Evolutionary conservation across 768 basidiomycete genomes (phyloP).

Genomic region (Clavaria fumosa): DNA sequence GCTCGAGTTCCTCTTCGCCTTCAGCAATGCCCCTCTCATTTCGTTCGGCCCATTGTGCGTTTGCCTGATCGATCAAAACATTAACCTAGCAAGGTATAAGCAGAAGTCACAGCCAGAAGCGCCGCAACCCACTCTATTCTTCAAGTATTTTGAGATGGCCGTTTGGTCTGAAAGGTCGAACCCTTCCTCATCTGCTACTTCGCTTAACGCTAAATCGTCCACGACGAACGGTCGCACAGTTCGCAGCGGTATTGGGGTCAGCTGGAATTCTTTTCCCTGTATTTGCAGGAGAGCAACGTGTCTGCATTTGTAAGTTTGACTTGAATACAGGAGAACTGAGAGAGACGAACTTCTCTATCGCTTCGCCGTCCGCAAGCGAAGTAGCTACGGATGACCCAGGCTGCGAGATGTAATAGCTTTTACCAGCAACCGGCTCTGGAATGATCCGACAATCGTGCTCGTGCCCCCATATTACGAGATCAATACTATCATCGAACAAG

Average conservation of each 20-base stretch:
- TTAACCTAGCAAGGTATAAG: no score
- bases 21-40: slow-evolving; percentile 44
- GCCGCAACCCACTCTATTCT: slow-evolving; percentile 42
- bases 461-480: slow-evolving; percentile 96
- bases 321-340: background rate
- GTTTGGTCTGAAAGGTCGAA: slow-evolving; percentile 71
- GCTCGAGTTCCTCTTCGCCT: slow-evolving; percentile 44
- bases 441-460: slow-evolving; percentile 94
- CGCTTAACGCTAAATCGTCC: slow-evolving; percentile 61
- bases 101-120: no score
- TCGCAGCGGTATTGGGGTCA: slow-evolving; percentile 75
- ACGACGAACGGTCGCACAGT: slow-evolving; percentile 92
- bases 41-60: slow-evolving; percentile 62
- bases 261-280: slow-evolving; percentile 73
- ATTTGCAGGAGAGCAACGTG: slow-evolving; percentile 85
- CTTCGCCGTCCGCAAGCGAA: slow-evolving; percentile 84
- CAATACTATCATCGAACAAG: slow-evolving; percentile 90
- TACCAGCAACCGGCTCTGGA: slow-evolving; percentile 84
- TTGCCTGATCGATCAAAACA: slow-evolving; percentile 62
- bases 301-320: slow-evolving; percentile 24
- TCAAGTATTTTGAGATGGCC: slow-evolving; percentile 69
- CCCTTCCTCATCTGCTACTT: slow-evolving; percentile 61
- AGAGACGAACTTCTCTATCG: slow-evolving; percentile 63
- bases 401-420: slow-evolving; percentile 83
- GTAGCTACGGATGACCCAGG: slow-evolving; percentile 95